A percentile compares a stretch with the other conserved stretches of the same genome.
phyloP scores from a whole-genome alignment of 805 yeast species.

The Candida gorgasii region DNA sequence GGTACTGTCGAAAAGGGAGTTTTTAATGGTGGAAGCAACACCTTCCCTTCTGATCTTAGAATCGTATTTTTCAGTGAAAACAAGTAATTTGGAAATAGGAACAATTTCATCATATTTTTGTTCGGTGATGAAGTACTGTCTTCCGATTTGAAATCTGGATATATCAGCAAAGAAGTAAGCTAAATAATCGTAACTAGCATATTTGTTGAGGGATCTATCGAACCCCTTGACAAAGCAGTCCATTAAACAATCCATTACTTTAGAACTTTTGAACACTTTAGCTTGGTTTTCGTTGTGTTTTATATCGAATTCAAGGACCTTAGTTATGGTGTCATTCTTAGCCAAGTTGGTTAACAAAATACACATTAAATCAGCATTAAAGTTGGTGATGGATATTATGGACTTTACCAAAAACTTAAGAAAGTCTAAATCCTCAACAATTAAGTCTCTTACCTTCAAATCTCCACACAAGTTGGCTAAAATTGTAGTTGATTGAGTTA shows the following conservation, averaged over 20 bases:
- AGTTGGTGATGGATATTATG: constrained; percentile 56
- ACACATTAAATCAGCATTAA: constrained; percentile 77
- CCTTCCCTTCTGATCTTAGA: constrained; percentile 84
- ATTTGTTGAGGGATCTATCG: constrained; percentile 67
- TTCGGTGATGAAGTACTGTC: constrained; percentile 71
- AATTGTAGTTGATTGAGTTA: constrained; percentile 71
- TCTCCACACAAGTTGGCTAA: constrained; percentile 83
- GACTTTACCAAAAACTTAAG: constrained; percentile 47
- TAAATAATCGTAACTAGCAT: constrained; percentile 78
- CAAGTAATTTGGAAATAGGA: constrained; percentile 79
- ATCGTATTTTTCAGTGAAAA: constrained; percentile 80
- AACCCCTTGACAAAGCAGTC: constrained; percentile 87
- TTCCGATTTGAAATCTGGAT: constrained; percentile 72
- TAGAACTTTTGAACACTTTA: constrained; percentile 52
- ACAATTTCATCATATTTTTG: constrained; percentile 75
- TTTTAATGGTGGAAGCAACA: constrained; percentile 89
- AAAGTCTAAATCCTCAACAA: constrained; percentile 66
- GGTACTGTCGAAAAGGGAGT: constrained; percentile 77
- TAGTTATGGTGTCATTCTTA: constrained; percentile 64
- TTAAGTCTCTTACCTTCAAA: constrained; percentile 55
- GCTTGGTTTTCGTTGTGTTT: constrained; percentile 40
- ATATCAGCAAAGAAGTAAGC: constrained; percentile 88
- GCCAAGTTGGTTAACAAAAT: constrained; percentile 86
- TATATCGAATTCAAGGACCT: constrained; percentile 44
- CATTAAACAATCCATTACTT: constrained; percentile 76